Evolutionary conservation across 345 rosid genomes (phyloP).

Genomic region (Mallotus nudiflorus): DNA sequence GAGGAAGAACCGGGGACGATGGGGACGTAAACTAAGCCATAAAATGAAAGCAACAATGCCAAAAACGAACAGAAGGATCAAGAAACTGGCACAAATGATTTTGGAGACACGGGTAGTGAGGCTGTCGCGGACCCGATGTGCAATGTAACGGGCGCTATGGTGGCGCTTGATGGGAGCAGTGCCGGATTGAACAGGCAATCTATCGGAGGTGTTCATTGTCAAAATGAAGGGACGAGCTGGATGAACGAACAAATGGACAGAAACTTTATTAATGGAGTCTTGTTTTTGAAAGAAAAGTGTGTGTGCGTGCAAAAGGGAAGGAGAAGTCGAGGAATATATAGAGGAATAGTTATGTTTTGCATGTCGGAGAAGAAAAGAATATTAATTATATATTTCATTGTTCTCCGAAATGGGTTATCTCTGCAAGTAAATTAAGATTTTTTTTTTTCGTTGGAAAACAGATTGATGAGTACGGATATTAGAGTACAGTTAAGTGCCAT

Average conservation of each 20-base stretch:
- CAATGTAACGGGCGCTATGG: constrained; percentile 46
- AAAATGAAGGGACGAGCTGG: background rate
- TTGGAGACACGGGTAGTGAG: constrained; percentile 59
- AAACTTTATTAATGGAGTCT: background rate
- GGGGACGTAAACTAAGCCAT: constrained; percentile 88
- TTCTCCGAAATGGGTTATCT: background rate
- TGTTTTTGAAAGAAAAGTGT: background rate
- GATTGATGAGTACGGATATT: too few relatives aligned
- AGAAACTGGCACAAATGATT: constrained; percentile 51
- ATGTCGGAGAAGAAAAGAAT: constrained; percentile 21
- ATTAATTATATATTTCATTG: background rate
- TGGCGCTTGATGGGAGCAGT: constrained; percentile 27
- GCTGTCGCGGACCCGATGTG: constrained; percentile 61
- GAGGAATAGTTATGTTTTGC: background rate
- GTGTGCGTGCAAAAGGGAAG: background rate
- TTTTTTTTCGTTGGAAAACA: background rate
- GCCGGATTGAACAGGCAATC: constrained; percentile 2
- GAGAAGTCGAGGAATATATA: background rate
- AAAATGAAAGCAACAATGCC: constrained; percentile 57
- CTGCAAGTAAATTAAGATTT: background rate
- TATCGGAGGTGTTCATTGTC: constrained; percentile 4
- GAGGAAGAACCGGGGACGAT: constrained; percentile 67
- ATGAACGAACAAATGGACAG: background rate
- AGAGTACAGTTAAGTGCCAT: too few relatives aligned
- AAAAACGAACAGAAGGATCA: constrained; percentile 47